Conservation (phyloP, 176 grass and related monocot genomes). For the Hordeum marinum region DNA sequence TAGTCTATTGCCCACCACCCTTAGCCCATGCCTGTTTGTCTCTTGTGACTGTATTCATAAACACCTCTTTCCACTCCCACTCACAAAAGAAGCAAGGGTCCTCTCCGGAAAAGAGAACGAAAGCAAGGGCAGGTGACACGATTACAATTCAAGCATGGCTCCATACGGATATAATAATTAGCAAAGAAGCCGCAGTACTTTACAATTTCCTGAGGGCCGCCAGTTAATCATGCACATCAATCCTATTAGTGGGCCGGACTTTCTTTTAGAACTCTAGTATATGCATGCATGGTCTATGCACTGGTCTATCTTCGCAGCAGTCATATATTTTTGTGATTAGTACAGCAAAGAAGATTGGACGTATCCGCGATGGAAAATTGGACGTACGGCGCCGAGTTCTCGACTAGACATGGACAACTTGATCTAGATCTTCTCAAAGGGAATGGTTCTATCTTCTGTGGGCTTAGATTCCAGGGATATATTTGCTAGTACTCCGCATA, state of each 20-base stretch:
- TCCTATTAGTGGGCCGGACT: neutral
- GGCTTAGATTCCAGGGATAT: neutral
- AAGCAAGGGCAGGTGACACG: neutral
- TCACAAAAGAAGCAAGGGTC: neutral
- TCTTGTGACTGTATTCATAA: slow-evolving; percentile 18
- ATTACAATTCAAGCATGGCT: neutral
- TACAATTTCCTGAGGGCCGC: neutral
- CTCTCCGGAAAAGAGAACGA: neutral
- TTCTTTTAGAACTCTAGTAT: slow-evolving; percentile 4
- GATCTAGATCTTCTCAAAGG: neutral
- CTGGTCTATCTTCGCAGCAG: too few species aligned
- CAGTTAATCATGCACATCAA: slow-evolving; percentile 1
- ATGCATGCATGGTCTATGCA: neutral
- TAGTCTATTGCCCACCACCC: slow-evolving; percentile 15
- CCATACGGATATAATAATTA: neutral
- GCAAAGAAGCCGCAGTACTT: neutral
- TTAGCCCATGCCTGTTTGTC: slow-evolving; percentile 41
- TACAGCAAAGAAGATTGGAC: neutral
- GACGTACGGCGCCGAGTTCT: neutral
- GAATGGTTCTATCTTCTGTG: neutral
- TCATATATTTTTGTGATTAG: neutral
- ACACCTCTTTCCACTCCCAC: neutral
- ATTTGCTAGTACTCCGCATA: neutral
- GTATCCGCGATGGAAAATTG: neutral
- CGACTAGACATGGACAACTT: neutral